Evolutionary conservation across 179 eudicot species (phyloP).

Genomic region (Beta corolliflora): DNA sequence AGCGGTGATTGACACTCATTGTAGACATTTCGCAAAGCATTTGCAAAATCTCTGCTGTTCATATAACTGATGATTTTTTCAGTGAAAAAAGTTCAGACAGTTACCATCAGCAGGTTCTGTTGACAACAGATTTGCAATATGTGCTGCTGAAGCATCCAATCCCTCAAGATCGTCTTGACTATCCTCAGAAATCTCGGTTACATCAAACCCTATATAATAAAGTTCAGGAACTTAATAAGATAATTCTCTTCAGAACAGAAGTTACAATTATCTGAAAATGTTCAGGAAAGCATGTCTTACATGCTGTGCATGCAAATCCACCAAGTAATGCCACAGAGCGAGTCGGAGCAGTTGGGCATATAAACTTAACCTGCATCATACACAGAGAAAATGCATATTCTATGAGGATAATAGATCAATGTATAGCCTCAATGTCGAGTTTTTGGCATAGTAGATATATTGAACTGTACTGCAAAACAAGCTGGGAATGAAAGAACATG

Average conservation of each 20-base stretch:
- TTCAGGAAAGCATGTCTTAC: conserved; percentile 41
- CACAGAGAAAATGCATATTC: not conserved
- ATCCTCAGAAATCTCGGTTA: conserved; percentile 70
- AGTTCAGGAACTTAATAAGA: conserved; percentile 3
- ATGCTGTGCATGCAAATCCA: conserved; percentile 84
- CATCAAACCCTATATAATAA: conserved; percentile 70
- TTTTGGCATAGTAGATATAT: not conserved
- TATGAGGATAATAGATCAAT: not conserved
- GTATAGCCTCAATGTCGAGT: too few species aligned
- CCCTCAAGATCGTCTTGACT: conserved; percentile 77
- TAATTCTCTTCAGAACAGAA: not conserved
- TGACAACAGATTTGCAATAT: conserved; percentile 80
- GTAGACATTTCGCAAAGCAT: too few species aligned
- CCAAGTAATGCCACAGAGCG: conserved; percentile 73
- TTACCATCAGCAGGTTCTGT: conserved; percentile 85
- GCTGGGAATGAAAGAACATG: conserved; percentile 7
- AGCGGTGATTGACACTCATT: too few species aligned
- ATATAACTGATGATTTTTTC: not conserved
- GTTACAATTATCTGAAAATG: not conserved
- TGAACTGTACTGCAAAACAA: not conserved
- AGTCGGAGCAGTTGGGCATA: conserved; percentile 93
- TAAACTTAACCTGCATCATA: conserved; percentile 75
- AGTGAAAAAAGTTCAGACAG: conserved; percentile 1
- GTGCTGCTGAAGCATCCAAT: conserved; percentile 84
- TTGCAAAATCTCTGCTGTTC: not conserved